Base-by-base conservation (phyloP, 2,329 filamentous ascomycete species). In the Ophiostoma ips region DNA sequence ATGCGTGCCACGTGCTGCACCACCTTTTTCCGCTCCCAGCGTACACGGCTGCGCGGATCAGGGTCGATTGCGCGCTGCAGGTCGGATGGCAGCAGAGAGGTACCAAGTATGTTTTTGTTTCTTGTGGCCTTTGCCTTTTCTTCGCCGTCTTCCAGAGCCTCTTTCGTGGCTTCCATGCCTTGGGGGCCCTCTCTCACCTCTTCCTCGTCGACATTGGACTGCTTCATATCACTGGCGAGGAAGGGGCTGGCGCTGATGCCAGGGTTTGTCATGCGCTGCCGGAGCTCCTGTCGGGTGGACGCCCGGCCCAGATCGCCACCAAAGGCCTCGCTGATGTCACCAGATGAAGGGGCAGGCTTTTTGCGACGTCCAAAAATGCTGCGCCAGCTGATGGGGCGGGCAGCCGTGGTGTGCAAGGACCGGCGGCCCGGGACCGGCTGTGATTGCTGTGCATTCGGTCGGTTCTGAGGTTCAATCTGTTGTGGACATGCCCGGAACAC, bases 21-120 rank as follows among this genome's bases (percentile, higher is more conserved):
- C 37, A 94, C 77, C 74, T 89, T 87, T 66, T 83, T 87, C 59
- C 86, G 76, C 69, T 94, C 81, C 79, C 85, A 95, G 52, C 81
- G 75, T 49, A 80, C 70, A 52, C 88, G 78, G 51, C 73, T 73
- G 41, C 73, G 67, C 15, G 89, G 88, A 57, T 84, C 77, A 5
- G 92, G 92, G 63, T 95, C 84, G 44, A 87, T 67, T 28, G 76
- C 75, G 51, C 75, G 70, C 50, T 76, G 74, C 70, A 84, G 76
- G 57, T 73, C 73, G 35, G 71, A 70, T 24, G 66, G 66, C 56
- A 67, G 66, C 41, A 66, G 60, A 37, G 68, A 68, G 13, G 59
- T 57, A 51, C 61, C 59, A 24, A 57, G 50, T 2, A 51, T 48
- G 47, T 51, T 50, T 16, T 34, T 46, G 33, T 46, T 36, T 28